Evolutionary conservation across 2,329 filamentous ascomycete genomes (phyloP).

Genomic region (Phyllachora maydis): DNA sequence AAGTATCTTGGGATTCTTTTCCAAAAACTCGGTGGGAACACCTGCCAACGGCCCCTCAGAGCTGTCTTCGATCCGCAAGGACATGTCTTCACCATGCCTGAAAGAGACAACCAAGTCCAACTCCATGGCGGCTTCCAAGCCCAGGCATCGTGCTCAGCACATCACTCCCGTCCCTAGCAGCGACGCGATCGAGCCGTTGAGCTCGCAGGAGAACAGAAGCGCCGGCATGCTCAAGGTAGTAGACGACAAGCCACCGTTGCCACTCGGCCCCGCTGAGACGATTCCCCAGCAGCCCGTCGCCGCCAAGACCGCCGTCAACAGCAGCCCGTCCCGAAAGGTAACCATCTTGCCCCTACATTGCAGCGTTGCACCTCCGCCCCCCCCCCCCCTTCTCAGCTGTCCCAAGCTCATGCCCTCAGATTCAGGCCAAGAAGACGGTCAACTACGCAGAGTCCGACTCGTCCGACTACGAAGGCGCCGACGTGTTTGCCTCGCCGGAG

Average conservation of each 20-base stretch:
- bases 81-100: slow-evolving; percentile 15
- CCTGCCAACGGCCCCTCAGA: slow-evolving; percentile 14
- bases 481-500: slow-evolving; percentile 35
- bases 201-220: slow-evolving; percentile 51
- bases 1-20: slow-evolving; percentile 65
- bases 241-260: slow-evolving; percentile 25
- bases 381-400: not conserved
- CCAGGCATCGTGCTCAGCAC: slow-evolving; percentile 18
- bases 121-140: slow-evolving; percentile 16
- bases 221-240: slow-evolving; percentile 28
- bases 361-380: not conserved
- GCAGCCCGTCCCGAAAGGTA: slow-evolving; percentile 70
- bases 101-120: slow-evolving; percentile 27
- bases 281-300: slow-evolving; percentile 18
- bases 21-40: slow-evolving; percentile 26
- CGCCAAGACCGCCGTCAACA: slow-evolving; percentile 23
- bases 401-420: not conserved
- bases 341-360: slow-evolving; percentile 4
- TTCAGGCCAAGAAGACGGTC: slow-evolving; percentile 32
- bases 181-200: slow-evolving; percentile 46
- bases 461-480: slow-evolving; percentile 59
- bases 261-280: slow-evolving; percentile 19
- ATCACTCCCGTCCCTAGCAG: slow-evolving; percentile 66
- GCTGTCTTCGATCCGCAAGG: slow-evolving; percentile 8
- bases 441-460: slow-evolving; percentile 78